These are phyloP conservation scores for Aurinia saxatilis DNA, from an alignment of 345 rosid genomes.

Conservation along the genomic window DNA sequence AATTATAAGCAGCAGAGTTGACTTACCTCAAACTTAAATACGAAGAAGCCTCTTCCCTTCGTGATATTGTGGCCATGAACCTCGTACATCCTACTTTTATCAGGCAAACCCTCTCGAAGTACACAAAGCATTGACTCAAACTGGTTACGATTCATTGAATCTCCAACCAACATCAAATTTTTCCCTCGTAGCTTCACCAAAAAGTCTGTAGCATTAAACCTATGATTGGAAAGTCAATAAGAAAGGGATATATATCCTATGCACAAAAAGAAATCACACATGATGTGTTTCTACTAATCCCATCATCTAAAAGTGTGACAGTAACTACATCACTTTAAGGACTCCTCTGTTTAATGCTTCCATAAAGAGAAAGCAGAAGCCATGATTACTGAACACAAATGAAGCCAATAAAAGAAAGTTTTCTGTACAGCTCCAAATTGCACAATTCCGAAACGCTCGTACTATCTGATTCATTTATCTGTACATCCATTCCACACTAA, in stretches of 20 bases:
- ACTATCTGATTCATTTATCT: no score
- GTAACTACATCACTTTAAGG: not conserved
- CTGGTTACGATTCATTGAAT: conserved; percentile 92
- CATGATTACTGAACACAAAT: not conserved
- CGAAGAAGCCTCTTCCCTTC: conserved; percentile 79
- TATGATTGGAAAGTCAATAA: conserved; percentile 33
- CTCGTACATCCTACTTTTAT: conserved; percentile 73
- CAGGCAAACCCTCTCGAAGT: conserved; percentile 62
- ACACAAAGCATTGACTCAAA: conserved; percentile 88
- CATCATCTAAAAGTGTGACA: not conserved
- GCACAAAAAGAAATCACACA: not conserved
- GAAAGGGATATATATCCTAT: not conserved
- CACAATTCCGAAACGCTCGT: not conserved
- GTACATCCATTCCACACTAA: no score
- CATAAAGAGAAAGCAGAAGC: not conserved
- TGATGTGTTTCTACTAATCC: not conserved
- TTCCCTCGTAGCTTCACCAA: conserved; percentile 78
- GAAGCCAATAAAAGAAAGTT: not conserved
- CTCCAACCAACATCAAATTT: conserved; percentile 84
- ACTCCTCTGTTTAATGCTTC: not conserved
- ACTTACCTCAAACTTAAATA: conserved; percentile 68
- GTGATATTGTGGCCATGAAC: conserved; percentile 71
- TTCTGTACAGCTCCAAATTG: not conserved
- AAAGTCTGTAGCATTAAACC: conserved; percentile 97
- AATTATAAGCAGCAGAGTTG: not conserved